Base-by-base conservation (phyloP, 139 green algal genomes). In the Chlamydomonas sphaeroides region DNA sequence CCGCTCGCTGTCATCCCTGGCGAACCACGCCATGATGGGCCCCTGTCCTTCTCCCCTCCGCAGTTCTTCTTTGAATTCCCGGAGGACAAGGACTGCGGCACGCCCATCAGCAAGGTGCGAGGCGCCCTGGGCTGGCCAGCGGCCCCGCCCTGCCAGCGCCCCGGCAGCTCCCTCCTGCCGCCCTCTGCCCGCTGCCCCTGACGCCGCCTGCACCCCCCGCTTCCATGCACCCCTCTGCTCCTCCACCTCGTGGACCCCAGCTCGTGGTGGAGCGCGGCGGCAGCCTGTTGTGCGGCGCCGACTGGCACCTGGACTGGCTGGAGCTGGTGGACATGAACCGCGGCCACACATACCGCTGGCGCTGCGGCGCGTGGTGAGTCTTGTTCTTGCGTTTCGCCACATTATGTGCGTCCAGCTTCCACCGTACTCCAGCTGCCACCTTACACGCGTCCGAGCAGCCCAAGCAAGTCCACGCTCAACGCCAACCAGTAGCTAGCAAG, bases 271-370 rank as follows among this genome's bases (percentile, higher is more conserved):
- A 88, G 73, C 78, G 87, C 14, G 72, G 71, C 49, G 66, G 48
- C 67, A 87, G n/a, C 39, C 5, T 61, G 39, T 76, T 73, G 33
- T 65, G 80, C 21, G 86, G 84, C n/a, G 45, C 80, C 25, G 86
- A 90, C 72, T 92, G 89, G 89, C 80, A 89, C 49, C 67, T 92
- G 53, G 89, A 90, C 70, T 83, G 68, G 51, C 78, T 92, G 51
- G 86, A 89, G 67, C n/a, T 92, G 17, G 63, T 65, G 35, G 88
- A 89, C 56, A 63, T 84, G 51, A 65, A 42, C 42, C 85, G 79
- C 3, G 78, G 65, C 25, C 79, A 86, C 65, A 86, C 42, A 17
- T 89, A 89, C 65, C 88, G 87, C 39, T 92, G 88, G 88, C 51
- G 45, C 15, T 92, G 88, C 56, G 85, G 74, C 11, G 39, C 79